These are phyloP conservation scores for Arthrobotrys entomopaga DNA, from an alignment of 2,329 filamentous ascomycete genomes.

Conservation along the genomic window DNA sequence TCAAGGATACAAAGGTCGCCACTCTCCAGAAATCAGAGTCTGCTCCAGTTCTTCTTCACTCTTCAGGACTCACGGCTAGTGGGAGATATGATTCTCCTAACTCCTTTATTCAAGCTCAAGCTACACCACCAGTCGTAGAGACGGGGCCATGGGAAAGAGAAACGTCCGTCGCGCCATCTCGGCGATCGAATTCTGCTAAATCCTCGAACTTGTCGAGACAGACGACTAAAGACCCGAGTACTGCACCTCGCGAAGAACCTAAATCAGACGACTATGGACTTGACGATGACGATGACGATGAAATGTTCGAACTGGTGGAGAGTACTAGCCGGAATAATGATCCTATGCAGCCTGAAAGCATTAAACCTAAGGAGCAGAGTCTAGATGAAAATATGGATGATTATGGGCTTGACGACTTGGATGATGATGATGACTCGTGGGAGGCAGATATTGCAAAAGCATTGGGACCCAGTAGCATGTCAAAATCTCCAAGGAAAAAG, in stretches of 20 bases:
- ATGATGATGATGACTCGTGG: constrained; percentile 46
- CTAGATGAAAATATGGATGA: constrained; percentile 38
- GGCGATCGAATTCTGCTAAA: constrained; percentile 31
- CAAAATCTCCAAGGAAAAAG: constrained; percentile 18
- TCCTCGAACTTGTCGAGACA: constrained; percentile 48
- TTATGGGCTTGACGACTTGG: constrained; percentile 46
- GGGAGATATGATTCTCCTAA: constrained; percentile 38
- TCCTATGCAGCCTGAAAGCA: not conserved
- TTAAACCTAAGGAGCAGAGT: not conserved
- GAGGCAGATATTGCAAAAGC: constrained; percentile 45
- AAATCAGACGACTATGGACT: constrained; percentile 64
- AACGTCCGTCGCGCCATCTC: constrained; percentile 5
- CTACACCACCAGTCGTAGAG: constrained; percentile 38
- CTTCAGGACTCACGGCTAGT: not conserved
- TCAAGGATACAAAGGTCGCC: constrained; percentile 54
- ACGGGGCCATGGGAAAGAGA: constrained; percentile 37
- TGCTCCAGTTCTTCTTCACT: constrained; percentile 17
- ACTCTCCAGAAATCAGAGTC: constrained; percentile 41
- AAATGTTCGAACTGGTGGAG: constrained; percentile 44
- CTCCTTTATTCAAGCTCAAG: constrained; percentile 24
- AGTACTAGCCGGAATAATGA: constrained; percentile 18
- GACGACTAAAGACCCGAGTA: constrained; percentile 61
- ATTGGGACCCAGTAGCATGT: constrained; percentile 12
- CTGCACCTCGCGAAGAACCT: constrained; percentile 62
- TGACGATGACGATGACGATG: constrained; percentile 66